Conservation (phyloP, 225 moss, liverwort and hornwort genomes). For the Lunularia cruciata region DNA sequence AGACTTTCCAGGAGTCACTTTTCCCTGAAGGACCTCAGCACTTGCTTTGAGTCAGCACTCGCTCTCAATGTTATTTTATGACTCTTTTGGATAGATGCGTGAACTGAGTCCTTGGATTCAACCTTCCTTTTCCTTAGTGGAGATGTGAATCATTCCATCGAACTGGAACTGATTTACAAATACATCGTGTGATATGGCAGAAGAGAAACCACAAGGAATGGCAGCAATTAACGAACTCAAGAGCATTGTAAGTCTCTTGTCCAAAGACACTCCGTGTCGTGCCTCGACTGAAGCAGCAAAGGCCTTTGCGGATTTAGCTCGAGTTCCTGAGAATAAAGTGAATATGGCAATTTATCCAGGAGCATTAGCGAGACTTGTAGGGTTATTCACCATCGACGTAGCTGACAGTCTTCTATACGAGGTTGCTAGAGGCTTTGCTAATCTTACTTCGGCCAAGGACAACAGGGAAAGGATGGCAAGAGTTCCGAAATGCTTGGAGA, state of each 20-base stretch:
- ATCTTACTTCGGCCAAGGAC: conserved; percentile 19
- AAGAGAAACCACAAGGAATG: neutral
- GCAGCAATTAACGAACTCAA: conserved; percentile 2
- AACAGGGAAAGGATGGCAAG: conserved; percentile 16
- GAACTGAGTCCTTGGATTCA: too few relatives aligned
- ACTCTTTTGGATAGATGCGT: too few relatives aligned
- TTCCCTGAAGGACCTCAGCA: too few relatives aligned
- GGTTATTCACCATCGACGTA: conserved; percentile 3
- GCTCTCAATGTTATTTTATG: too few relatives aligned
- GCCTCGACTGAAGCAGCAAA: conserved; percentile 8
- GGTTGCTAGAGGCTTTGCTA: conserved; percentile 13
- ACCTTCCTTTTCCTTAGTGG: too few relatives aligned
- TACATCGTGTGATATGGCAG: too few relatives aligned
- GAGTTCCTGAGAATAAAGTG: conserved; percentile 13
- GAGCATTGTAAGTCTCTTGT: conserved; percentile 12
- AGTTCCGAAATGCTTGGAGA: conserved; percentile 1
- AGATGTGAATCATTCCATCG: too few relatives aligned
- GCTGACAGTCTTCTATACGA: neutral
- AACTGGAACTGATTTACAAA: too few relatives aligned
- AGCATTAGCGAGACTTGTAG: conserved; percentile 8
- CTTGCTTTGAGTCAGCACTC: too few relatives aligned
- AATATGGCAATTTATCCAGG: conserved; percentile 19
- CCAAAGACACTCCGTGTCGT: neutral
- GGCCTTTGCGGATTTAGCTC: conserved; percentile 13
- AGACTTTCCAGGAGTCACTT: too few relatives aligned